Evolutionary conservation across 2,329 filamentous ascomycete species (phyloP).

Genomic region (Stagonosporopsis chrysanthemi): DNA sequence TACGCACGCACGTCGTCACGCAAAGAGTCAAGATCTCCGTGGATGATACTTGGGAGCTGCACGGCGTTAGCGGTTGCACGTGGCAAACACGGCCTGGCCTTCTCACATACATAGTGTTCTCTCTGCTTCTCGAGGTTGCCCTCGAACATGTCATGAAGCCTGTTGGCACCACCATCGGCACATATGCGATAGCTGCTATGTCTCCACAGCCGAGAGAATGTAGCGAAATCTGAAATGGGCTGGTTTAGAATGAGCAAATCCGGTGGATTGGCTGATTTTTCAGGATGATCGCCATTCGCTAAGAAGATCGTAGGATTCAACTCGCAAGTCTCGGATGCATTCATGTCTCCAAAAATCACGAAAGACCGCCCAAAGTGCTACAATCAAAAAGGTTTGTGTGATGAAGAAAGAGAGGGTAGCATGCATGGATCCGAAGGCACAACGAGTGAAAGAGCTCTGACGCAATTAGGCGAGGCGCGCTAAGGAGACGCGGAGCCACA

Average conservation of each 20-base stretch:
- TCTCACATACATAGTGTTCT: constrained; percentile 47
- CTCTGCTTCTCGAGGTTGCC: constrained; percentile 32
- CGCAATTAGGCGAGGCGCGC: constrained; percentile 17
- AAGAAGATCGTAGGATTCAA: constrained; percentile 41
- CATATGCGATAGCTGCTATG: constrained; percentile 73
- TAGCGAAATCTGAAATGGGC: constrained; percentile 57
- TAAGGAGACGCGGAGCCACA: background rate
- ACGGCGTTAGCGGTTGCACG: constrained; percentile 19
- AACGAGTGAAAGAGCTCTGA: background rate
- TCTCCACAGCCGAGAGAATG: constrained; percentile 56
- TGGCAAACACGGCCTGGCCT: background rate
- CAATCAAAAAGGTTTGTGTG: background rate
- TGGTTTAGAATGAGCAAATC: constrained; percentile 57
- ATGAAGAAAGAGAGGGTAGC: background rate
- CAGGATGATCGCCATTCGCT: constrained; percentile 26
- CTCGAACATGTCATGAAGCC: constrained; percentile 64
- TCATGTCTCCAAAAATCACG: constrained; percentile 21
- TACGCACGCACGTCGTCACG: constrained; percentile 67
- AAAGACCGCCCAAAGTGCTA: background rate
- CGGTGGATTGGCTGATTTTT: constrained; percentile 29
- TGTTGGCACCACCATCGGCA: constrained; percentile 91
- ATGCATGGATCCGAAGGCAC: background rate
- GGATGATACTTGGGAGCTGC: constrained; percentile 66
- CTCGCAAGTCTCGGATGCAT: constrained; percentile 20
- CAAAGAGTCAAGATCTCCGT: constrained; percentile 92